phyloP scores from a whole-genome alignment of 1,284 basidiomycete species.

The Erythrobasidium hasegawianum region DNA sequence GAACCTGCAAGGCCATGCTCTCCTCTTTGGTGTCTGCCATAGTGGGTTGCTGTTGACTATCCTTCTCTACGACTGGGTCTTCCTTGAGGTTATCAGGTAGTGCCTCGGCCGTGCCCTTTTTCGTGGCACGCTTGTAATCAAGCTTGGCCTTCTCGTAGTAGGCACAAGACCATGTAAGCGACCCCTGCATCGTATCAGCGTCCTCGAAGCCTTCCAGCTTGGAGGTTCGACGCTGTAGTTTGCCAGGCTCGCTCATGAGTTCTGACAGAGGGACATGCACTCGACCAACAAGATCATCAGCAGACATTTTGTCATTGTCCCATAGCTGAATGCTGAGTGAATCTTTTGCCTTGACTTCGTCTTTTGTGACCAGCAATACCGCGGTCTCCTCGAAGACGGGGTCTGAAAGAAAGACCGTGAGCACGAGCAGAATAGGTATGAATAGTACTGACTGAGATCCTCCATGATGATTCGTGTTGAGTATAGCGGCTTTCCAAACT shows the following conservation, averaged over 20 bases:
- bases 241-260: conserved; percentile 58
- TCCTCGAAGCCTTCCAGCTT: conserved; percentile 61
- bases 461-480: conserved; percentile 66
- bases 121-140: conserved; percentile 47
- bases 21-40: conserved; percentile 73
- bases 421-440: too few species aligned
- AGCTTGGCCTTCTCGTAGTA: conserved; percentile 61
- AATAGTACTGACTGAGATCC: conserved; percentile 52
- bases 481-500: conserved; percentile 56
- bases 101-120: conserved; percentile 55
- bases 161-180: conserved; percentile 57
- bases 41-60: conserved; percentile 66
- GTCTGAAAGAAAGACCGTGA: conserved; percentile 46
- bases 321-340: conserved; percentile 67
- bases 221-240: conserved; percentile 58
- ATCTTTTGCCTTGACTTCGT: conserved; percentile 67
- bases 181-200: conserved; percentile 59
- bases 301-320: conserved; percentile 62
- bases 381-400: conserved; percentile 75
- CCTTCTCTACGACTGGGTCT: conserved; percentile 62
- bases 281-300: conserved; percentile 64
- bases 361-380: conserved; percentile 63
- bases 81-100: conserved; percentile 46
- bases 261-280: conserved; percentile 62
- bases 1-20: conserved; percentile 58